Conservation (phyloP, 495 filamentous ascomycete species). For the Aspergillus heteromorphus region DNA sequence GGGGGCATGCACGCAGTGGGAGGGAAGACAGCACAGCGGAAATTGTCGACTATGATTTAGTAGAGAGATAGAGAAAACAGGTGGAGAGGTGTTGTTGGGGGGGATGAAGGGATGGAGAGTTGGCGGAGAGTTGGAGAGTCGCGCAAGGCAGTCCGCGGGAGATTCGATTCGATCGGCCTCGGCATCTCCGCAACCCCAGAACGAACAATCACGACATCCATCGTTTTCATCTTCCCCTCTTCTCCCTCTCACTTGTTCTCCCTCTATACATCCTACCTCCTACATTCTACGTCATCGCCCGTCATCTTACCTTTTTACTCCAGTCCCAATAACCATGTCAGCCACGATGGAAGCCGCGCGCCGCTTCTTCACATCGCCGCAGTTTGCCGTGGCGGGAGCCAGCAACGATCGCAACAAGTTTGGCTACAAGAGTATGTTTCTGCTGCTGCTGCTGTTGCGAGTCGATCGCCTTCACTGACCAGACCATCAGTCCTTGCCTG, state of each 20-base stretch:
- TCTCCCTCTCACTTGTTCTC: not conserved
- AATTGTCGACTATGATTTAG: not conserved
- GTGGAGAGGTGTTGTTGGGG: not conserved
- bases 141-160: too few relatives aligned
- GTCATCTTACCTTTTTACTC: not conserved
- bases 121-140: not conserved
- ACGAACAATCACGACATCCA: not conserved
- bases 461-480: slow-evolving; percentile 6
- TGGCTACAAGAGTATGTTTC: slow-evolving; percentile 72
- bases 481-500: slow-evolving; percentile 69
- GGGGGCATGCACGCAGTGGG: slow-evolving; percentile 42
- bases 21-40: not conserved
- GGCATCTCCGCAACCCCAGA: not conserved
- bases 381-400: slow-evolving; percentile 88
- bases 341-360: slow-evolving; percentile 50
- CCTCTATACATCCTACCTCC: not conserved
- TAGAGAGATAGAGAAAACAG: not conserved
- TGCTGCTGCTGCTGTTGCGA: not conserved
- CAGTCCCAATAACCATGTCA: not conserved
- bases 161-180: not conserved
- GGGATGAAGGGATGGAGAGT: not conserved
- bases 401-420: slow-evolving; percentile 78
- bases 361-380: slow-evolving; percentile 74
- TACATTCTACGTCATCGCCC: not conserved
- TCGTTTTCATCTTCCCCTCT: not conserved